Conservation (phyloP, 768 basidiomycete species). For the Sporobolomyces phaffii region DNA sequence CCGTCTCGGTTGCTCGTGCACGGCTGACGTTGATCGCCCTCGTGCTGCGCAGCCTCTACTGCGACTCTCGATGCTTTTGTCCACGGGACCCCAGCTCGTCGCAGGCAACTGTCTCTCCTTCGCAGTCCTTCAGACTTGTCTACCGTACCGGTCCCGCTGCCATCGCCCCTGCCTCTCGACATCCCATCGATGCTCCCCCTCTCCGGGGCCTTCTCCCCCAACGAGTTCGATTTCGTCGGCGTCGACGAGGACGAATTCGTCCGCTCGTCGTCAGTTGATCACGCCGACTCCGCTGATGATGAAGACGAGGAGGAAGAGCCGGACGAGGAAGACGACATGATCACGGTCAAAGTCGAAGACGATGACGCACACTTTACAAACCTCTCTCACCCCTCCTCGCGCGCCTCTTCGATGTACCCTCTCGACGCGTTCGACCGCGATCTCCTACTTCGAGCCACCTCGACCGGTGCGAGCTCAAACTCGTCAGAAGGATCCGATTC, state of each 20-base stretch:
- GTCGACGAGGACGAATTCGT: slow-evolving; percentile 23
- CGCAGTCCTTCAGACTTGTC: not conserved
- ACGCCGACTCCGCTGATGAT: slow-evolving; percentile 6
- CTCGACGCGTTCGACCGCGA: slow-evolving; percentile 26
- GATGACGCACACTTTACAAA: slow-evolving; percentile 7
- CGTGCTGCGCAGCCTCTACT: not conserved
- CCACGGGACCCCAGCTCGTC: not conserved
- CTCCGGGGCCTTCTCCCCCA: slow-evolving; percentile 7
- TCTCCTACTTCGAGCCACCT: slow-evolving; percentile 12
- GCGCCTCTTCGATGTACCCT: slow-evolving; percentile 20
- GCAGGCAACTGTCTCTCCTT: not conserved
- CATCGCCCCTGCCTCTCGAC: slow-evolving; percentile 35
- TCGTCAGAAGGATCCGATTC: slow-evolving; percentile 25
- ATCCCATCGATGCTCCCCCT: slow-evolving; percentile 20
- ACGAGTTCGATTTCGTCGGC: slow-evolving; percentile 36
- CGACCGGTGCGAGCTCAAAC: slow-evolving; percentile 4
- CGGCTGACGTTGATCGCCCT: not conserved
- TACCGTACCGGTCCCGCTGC: slow-evolving; percentile 9
- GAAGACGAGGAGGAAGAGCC: slow-evolving; percentile 27
- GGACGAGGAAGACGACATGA: slow-evolving; percentile 29
- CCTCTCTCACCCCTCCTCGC: slow-evolving; percentile 22
- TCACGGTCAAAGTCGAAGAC: slow-evolving; percentile 17
- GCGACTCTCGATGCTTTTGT: slow-evolving; percentile 6
- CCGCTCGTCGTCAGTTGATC: slow-evolving; percentile 14
- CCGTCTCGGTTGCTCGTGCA: not conserved